Evolutionary conservation across 1,284 basidiomycete species (phyloP), one percentile per base, ranked within the genome.

Genomic region (Leccinum fuscescens): DNA sequence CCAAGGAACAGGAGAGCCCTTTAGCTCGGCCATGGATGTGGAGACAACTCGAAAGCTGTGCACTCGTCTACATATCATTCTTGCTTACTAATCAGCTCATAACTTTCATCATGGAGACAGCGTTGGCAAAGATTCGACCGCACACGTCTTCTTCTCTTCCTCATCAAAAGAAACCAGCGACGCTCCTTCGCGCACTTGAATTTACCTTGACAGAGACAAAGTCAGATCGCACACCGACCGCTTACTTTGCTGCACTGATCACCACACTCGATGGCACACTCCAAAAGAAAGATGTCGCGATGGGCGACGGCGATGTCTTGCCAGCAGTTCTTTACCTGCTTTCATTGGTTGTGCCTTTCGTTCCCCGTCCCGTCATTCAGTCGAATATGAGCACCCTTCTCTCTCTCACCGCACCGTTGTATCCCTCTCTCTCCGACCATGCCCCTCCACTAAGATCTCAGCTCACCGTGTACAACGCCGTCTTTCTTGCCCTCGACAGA

Each of bases 321-420:
- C 92, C 94, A 33, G 93, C 94, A 48, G 86, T 89, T 59, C 82
- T 98, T 8, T 98, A 98, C 76, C 83, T 98, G n/a, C 80, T 97
- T 50, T 90, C 92, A 27, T 80, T 95, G 60, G 84, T 83, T 72
- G 77, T 80, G 1, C 89, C 94, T 7, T 91, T 89, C 72, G 90
- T 95, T 48, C 81, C 93, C 7, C 77, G 82, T n/a, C 83, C 88
- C 44, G 86, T 93, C 67, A 78, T 93, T 64, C 88, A 86, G 66
- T 77, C 87, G 55, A 83, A 90, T 72, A 77, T 92, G 53, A 77
- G 77, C 57, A 87, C 85, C 20, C 67, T 92, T 53, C 74, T 92
- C 55, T 79, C 83, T n/a, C 79, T 92, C 59, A 88, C 92, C 8
- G 80, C 88, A n/a, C 90, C 90, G 1, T 77, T 96, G 9, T 95